Evolutionary conservation across 106 monocot species (phyloP).

Genomic region (Xerophyta viscosa): DNA sequence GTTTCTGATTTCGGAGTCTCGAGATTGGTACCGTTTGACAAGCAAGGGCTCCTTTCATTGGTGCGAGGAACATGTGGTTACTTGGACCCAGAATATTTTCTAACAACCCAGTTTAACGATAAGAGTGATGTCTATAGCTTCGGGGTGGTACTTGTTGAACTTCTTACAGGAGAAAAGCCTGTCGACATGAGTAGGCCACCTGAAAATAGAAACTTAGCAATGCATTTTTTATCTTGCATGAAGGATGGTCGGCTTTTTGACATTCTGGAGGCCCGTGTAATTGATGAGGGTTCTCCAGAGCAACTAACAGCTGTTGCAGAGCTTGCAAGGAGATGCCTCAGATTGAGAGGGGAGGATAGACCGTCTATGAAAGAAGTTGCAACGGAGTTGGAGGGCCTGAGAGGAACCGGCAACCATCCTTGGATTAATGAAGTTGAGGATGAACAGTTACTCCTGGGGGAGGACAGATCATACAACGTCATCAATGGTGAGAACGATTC

Average conservation of each 20-base stretch:
- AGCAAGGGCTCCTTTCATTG: slow-evolving; percentile 17
- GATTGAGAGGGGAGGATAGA: neutral
- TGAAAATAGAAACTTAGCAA: neutral
- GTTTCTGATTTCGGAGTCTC: slow-evolving; percentile 56
- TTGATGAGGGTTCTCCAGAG: neutral
- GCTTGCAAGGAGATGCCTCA: neutral
- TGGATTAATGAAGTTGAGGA: neutral
- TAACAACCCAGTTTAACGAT: slow-evolving; percentile 16
- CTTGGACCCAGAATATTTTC: slow-evolving; percentile 38
- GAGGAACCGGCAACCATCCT: neutral
- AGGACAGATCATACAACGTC: neutral
- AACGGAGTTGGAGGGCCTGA: neutral
- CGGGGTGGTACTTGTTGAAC: slow-evolving; percentile 50
- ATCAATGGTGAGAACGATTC: neutral
- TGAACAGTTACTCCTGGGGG: neutral
- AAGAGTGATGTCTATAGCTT: slow-evolving; percentile 62
- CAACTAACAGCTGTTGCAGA: neutral
- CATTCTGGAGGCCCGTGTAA: neutral
- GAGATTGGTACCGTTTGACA: slow-evolving; percentile 20
- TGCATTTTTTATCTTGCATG: neutral
- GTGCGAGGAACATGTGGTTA: slow-evolving; percentile 37
- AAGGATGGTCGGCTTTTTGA: neutral
- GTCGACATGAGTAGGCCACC: neutral
- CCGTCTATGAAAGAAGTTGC: slow-evolving; percentile 1
- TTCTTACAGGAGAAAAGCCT: slow-evolving; percentile 7